These are phyloP conservation scores for Colletotrichum gloeosporioides DNA, from an alignment of 2,329 filamentous ascomycete species.

Conservation along the genomic window DNA sequence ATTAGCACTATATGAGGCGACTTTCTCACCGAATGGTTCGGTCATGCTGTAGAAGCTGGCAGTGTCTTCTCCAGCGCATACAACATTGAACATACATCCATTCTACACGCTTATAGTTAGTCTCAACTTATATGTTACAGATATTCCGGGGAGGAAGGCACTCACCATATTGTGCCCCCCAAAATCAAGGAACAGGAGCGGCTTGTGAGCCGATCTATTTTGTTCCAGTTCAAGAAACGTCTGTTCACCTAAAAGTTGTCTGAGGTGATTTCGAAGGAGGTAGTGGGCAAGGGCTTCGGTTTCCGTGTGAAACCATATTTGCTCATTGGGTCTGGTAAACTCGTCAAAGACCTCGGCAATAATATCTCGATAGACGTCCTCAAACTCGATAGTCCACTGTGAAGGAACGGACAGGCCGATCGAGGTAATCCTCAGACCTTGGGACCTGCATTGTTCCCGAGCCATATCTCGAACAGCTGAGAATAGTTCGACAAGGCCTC, in stretches of 20 bases:
- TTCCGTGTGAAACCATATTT: neutral
- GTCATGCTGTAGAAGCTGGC: too few relatives aligned
- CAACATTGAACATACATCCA: too few relatives aligned
- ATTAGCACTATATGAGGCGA: too few relatives aligned
- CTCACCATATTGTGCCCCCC: neutral
- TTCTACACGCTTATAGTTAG: too few relatives aligned
- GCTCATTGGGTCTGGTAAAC: rapidly evolving
- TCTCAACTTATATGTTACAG: too few relatives aligned
- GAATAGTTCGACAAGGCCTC: neutral
- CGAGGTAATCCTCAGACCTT: neutral
- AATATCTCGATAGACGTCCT: neutral
- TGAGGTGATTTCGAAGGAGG: neutral
- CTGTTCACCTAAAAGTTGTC: neutral
- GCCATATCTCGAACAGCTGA: neutral
- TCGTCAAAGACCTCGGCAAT: neutral
- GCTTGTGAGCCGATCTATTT: too few relatives aligned
- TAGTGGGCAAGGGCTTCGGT: neutral
- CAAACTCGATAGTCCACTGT: neutral
- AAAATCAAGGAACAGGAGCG: neutral
- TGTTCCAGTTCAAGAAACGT: too few relatives aligned
- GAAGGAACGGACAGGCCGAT: neutral
- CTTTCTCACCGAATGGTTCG: too few relatives aligned
- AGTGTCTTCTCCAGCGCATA: too few relatives aligned
- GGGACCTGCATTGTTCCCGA: neutral
- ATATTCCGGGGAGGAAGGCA: too few relatives aligned